Evolutionary conservation across 306 rosid species (phyloP).

Genomic region (Inga oerstediana): DNA sequence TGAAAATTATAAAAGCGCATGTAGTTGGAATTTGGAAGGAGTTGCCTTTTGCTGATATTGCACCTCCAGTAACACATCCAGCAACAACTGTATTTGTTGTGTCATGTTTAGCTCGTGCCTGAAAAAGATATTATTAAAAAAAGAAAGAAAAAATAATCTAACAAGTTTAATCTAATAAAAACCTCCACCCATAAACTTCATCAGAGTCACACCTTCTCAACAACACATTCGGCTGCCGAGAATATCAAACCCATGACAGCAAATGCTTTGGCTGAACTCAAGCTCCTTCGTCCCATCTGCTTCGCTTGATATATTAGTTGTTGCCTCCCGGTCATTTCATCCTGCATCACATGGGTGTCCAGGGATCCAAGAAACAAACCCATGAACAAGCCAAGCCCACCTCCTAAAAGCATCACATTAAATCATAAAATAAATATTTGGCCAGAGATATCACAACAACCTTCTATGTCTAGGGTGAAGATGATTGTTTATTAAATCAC

Average conservation of each 20-base stretch:
- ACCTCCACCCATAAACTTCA: slow-evolving; percentile 17
- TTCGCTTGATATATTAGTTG: slow-evolving; percentile 76
- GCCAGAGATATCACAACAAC: slow-evolving; percentile 11
- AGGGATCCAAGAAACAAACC: slow-evolving; percentile 86
- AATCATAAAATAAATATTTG: slow-evolving; percentile 26
- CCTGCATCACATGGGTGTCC: slow-evolving; percentile 79
- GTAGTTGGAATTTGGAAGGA: slow-evolving; percentile 15
- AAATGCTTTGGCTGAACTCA: slow-evolving; percentile 91
- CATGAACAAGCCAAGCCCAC: slow-evolving; percentile 89
- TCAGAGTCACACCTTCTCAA: slow-evolving; percentile 65
- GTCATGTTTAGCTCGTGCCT: slow-evolving; percentile 94
- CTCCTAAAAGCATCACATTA: slow-evolving; percentile 60
- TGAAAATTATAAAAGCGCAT: slow-evolving; percentile 1
- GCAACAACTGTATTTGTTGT: slow-evolving; percentile 81
- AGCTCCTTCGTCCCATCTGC: slow-evolving; percentile 94
- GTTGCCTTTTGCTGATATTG: slow-evolving; percentile 86
- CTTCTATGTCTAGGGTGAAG: slow-evolving; percentile 16
- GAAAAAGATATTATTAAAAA: slow-evolving; percentile 17
- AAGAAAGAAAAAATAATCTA: slow-evolving; percentile 8
- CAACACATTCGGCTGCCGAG: slow-evolving; percentile 95
- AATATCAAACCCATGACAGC: slow-evolving; percentile 90
- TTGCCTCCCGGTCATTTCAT: slow-evolving; percentile 77
- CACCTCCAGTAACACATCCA: slow-evolving; percentile 91
- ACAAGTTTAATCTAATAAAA: slow-evolving; percentile 21
- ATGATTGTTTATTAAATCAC: slow-evolving; percentile 20